Percentiles rank a stretch among this genome's conserved stretches.
phyloP scores from a whole-genome alignment of 2,329 filamentous ascomycete species.

The Aspergillus neoniger region DNA sequence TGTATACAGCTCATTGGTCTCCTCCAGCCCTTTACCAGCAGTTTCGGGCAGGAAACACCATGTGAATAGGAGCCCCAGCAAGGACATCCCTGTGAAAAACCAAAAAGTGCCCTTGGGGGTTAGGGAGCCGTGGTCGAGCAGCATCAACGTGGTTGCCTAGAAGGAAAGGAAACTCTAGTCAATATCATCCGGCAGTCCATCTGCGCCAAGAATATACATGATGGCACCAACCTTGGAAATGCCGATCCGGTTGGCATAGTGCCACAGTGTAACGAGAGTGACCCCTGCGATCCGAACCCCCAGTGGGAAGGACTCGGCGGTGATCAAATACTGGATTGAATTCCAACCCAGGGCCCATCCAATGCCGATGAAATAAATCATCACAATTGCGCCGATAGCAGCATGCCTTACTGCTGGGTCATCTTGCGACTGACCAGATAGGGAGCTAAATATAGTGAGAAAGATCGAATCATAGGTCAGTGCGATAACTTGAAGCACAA shows the following conservation, averaged over 20 bases:
- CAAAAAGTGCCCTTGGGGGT: slow-evolving; percentile 10
- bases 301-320: slow-evolving; percentile 4
- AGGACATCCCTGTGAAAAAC: slow-evolving; percentile 14
- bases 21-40: slow-evolving; percentile 7
- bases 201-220: too few species aligned
- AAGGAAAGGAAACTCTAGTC: neutral
- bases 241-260: slow-evolving; percentile 9
- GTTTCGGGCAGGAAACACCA: slow-evolving; percentile 11
- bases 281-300: neutral
- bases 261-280: slow-evolving; percentile 1
- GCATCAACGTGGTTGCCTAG: slow-evolving; percentile 4
- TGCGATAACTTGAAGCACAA: slow-evolving; percentile 43
- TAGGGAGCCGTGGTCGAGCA: slow-evolving; percentile 38
- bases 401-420: slow-evolving; percentile 24
- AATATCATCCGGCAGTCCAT: neutral
- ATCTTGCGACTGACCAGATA: slow-evolving; percentile 3
- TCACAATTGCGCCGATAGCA: slow-evolving; percentile 32
- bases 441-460: slow-evolving; percentile 9
- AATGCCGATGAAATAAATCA: slow-evolving; percentile 6
- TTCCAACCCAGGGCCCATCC: slow-evolving; percentile 10
- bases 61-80: slow-evolving; percentile 5
- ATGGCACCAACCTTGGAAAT: neutral
- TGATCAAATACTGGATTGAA: slow-evolving; percentile 10
- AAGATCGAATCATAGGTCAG: slow-evolving; percentile 37
- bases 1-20: slow-evolving; percentile 7